These are phyloP conservation scores for Entelexis paramagnoliae DNA, from an alignment of 1,139 yeast species.

Conservation along the genomic window DNA sequence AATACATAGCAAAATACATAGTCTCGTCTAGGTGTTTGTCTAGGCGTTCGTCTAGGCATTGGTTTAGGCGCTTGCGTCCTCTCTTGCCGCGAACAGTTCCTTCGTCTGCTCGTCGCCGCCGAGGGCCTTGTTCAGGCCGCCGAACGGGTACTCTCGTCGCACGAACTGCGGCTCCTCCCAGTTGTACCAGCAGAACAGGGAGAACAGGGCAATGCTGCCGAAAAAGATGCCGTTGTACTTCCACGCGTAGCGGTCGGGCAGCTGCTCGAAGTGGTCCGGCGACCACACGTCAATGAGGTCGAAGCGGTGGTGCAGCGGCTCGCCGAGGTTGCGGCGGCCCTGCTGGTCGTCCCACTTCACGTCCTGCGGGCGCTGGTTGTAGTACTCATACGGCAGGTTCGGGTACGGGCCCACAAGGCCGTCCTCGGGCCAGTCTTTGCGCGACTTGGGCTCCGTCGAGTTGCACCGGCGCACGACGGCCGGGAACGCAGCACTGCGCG, in stretches of 20 bases:
- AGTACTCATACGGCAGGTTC: conserved; percentile 38
- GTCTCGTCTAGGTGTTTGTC: no score
- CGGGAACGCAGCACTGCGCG: neutral
- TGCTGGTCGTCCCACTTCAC: conserved; percentile 71
- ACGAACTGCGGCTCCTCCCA: conserved; percentile 69
- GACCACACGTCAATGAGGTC: conserved; percentile 81
- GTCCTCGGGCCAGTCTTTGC: conserved; percentile 21
- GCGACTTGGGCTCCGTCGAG: conserved; percentile 11
- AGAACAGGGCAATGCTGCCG: conserved; percentile 46
- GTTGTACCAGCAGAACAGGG: conserved; percentile 44
- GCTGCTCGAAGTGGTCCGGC: conserved; percentile 61
- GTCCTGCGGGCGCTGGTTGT: conserved; percentile 60
- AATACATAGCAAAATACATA: no score
- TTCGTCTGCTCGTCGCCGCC: conserved; percentile 44
- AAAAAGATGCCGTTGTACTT: conserved; percentile 44
- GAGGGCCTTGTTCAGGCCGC: conserved; percentile 62
- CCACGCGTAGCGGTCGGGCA: conserved; percentile 53
- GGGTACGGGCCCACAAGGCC: conserved; percentile 41
- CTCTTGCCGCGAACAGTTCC: conserved; percentile 28
- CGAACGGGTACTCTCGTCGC: conserved; percentile 66
- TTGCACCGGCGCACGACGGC: neutral
- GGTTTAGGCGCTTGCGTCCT: conserved; percentile 19
- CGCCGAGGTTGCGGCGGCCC: conserved; percentile 66
- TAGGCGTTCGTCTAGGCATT: no score
- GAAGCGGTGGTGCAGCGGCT: conserved; percentile 44